A percentile compares a stretch with the other conserved stretches of the same genome.
phyloP scores from a whole-genome alignment of 148 eudicot species.

The Chenopodium suecicum region DNA sequence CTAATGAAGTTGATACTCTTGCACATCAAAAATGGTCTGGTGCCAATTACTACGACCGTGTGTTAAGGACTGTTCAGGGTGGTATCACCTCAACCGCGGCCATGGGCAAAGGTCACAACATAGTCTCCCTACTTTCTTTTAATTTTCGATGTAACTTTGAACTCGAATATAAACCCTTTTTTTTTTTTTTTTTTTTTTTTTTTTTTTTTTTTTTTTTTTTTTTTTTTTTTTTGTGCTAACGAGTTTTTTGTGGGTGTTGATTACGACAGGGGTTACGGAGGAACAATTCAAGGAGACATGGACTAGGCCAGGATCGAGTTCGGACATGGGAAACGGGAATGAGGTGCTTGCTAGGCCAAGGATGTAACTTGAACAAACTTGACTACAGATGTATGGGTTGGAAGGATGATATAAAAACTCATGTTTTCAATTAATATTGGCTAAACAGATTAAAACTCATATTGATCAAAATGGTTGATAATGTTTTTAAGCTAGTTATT shows the following conservation, averaged over 20 bases:
- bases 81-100: constrained; percentile 90
- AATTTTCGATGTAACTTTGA: background rate
- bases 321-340: background rate
- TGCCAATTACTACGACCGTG: constrained; percentile 79
- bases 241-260: background rate
- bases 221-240: background rate
- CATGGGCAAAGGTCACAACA: constrained; percentile 71
- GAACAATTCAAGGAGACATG: constrained; percentile 69
- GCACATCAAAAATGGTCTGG: constrained; percentile 95
- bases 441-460: background rate
- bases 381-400: background rate
- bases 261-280: constrained; percentile 63
- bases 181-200: no score
- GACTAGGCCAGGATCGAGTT: constrained; percentile 56
- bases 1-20: constrained; percentile 63
- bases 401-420: background rate
- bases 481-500: background rate
- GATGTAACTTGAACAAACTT: background rate
- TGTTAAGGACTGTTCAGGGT: constrained; percentile 81
- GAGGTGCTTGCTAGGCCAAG: constrained; percentile 14
- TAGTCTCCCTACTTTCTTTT: background rate
- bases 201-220: no score
- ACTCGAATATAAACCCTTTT: background rate
- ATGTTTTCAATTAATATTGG: background rate
- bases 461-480: background rate